phyloP scores from a whole-genome alignment of 768 basidiomycete genomes.

The Daedaleopsis nitida region DNA sequence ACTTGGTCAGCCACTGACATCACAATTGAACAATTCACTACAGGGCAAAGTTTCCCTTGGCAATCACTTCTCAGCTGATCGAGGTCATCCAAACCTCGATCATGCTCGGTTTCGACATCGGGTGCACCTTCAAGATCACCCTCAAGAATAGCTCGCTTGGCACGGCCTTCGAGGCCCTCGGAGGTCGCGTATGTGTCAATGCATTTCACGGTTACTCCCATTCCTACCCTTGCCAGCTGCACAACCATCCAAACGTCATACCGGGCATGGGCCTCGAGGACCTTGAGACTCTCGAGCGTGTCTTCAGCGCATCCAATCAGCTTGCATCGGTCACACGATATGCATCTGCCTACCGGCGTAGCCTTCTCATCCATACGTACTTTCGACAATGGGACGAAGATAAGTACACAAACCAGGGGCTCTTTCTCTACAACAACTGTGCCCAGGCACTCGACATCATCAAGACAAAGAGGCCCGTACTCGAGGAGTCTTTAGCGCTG shows the following conservation, averaged over 20 bases:
- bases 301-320: constrained; percentile 22
- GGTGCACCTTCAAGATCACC: constrained; percentile 20
- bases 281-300: constrained; percentile 20
- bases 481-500: constrained; percentile 15
- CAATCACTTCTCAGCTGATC: constrained; percentile 12
- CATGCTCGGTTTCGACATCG: constrained; percentile 22
- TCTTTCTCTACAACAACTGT: constrained; percentile 32
- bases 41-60: constrained; percentile 28
- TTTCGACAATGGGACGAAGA: constrained; percentile 39
- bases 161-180: background rate
- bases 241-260: constrained; percentile 34
- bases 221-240: constrained; percentile 35
- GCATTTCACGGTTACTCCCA: constrained; percentile 41
- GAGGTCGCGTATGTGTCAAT: constrained; percentile 19
- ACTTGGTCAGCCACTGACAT: too few species aligned
- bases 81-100: background rate
- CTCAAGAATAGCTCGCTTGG: constrained; percentile 16
- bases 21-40: too few species aligned
- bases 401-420: constrained; percentile 35
- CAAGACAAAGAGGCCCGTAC: constrained; percentile 10
- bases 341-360: constrained; percentile 30
- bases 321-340: constrained; percentile 30
- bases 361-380: constrained; percentile 33
- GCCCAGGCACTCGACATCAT: constrained; percentile 33
- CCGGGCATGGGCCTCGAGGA: constrained; percentile 39